Percentiles rank a stretch among this genome's conserved stretches.
phyloP scores from a whole-genome alignment of 805 yeast genomes.

The Ogataea wickerhamii region DNA sequence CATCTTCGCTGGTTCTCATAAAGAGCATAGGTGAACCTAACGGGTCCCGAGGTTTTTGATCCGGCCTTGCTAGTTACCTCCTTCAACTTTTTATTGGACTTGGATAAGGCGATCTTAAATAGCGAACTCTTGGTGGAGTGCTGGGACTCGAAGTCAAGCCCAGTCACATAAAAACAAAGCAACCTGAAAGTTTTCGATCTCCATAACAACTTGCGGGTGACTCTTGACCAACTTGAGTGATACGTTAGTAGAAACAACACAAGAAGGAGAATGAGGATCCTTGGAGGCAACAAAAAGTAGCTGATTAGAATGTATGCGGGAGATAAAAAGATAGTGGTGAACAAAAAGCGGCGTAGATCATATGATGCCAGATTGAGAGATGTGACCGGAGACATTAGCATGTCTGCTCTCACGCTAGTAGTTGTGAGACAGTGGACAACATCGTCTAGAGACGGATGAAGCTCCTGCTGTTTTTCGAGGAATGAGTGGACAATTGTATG shows the following conservation, averaged over 20 bases:
- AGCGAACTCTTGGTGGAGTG: conserved; percentile 35
- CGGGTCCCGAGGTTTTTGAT: conserved; percentile 36
- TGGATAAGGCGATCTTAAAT: conserved; percentile 53
- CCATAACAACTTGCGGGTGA: conserved; percentile 84
- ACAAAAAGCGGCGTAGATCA: conserved; percentile 74
- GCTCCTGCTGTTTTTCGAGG: conserved; percentile 55
- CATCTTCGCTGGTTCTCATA: conserved; percentile 95
- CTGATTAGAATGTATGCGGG: conserved; percentile 77
- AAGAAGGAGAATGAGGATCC: conserved; percentile 53
- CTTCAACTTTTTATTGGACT: conserved; percentile 40
- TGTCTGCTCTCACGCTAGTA: conserved; percentile 70
- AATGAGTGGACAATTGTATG: conserved; percentile 57
- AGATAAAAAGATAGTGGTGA: conserved; percentile 80
- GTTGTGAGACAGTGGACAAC: conserved; percentile 73
- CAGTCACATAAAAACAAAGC: conserved; percentile 77
- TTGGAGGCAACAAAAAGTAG: conserved; percentile 66
- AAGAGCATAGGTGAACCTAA: conserved; percentile 84
- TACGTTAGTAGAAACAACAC: conserved; percentile 70
- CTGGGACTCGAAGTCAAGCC: conserved; percentile 61
- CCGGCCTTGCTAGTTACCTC: conserved; percentile 20
- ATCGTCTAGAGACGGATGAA: conserved; percentile 82
- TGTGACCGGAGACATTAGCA: conserved; percentile 77
- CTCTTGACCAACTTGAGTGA: conserved; percentile 82
- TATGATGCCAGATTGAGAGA: conserved; percentile 66
- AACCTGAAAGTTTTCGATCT: conserved; percentile 68